These are phyloP conservation scores for Fusarium staphyleae DNA, from an alignment of 2,329 filamentous ascomycete genomes.

Conservation along the genomic window DNA sequence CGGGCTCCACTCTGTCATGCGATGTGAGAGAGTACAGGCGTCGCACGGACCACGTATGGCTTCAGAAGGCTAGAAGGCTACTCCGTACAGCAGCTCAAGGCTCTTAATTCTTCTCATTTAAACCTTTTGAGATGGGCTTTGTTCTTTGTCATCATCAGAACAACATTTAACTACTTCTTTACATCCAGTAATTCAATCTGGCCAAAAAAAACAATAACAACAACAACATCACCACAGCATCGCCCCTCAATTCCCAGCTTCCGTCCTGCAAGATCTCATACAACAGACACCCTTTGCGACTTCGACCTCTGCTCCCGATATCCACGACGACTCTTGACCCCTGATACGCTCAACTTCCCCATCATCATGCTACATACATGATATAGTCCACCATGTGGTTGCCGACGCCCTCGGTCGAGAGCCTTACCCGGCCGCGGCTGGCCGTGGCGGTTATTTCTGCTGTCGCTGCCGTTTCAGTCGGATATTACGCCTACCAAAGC, in stretches of 20 bases:
- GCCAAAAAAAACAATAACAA: too few species aligned
- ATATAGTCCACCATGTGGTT: constrained; percentile 54
- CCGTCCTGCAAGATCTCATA: not conserved
- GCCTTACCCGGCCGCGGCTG: constrained; percentile 61
- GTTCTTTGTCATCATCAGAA: constrained; percentile 36
- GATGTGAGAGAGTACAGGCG: too few species aligned
- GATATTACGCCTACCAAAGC: constrained; percentile 64
- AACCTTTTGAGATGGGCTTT: constrained; percentile 11
- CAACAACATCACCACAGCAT: not conserved
- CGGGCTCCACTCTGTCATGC: constrained; percentile 18
- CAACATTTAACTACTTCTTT: constrained; percentile 11
- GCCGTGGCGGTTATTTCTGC: constrained; percentile 64
- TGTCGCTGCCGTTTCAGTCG: constrained; percentile 62
- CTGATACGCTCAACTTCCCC: constrained; percentile 25
- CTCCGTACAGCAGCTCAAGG: too few species aligned
- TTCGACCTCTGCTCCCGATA: constrained; percentile 1
- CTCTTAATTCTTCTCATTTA: too few species aligned
- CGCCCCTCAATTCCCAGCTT: not conserved
- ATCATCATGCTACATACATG: constrained; percentile 46
- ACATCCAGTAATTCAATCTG: not conserved
- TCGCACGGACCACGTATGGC: constrained; percentile 14
- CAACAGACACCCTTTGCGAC: not conserved
- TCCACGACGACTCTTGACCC: constrained; percentile 4
- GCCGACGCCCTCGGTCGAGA: constrained; percentile 59
- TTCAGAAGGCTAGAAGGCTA: too few species aligned